Percentiles rank a stretch among this genome's conserved stretches.
Evolutionary conservation across 225 moss, liverwort and hornwort genomes (phyloP).

Genomic region (Polytrichum commune): DNA sequence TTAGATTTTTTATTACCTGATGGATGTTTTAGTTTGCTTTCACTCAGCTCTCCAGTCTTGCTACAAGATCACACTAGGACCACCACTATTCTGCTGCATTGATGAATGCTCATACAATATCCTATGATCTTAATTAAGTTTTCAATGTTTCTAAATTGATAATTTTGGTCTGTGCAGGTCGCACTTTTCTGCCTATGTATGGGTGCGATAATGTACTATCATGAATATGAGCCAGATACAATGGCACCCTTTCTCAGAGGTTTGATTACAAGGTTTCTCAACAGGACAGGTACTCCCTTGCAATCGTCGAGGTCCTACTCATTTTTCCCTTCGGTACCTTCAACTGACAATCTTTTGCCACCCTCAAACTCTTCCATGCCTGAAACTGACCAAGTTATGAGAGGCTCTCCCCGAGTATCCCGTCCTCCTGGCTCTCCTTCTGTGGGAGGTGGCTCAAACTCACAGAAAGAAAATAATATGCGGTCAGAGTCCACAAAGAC

Average conservation of each 20-base stretch:
- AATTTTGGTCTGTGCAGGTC: constrained; percentile 36
- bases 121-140: background rate
- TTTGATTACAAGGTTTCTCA: constrained; percentile 69
- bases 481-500: constrained; percentile 10
- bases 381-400: constrained; percentile 13
- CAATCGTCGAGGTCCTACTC: constrained; percentile 45
- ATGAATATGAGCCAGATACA: constrained; percentile 81
- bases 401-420: constrained; percentile 17
- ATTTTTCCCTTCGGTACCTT: constrained; percentile 35
- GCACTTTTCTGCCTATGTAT: constrained; percentile 84
- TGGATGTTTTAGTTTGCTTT: too few species aligned
- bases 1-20: too few species aligned
- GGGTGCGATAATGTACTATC: constrained; percentile 90
- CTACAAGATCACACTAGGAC: too few species aligned
- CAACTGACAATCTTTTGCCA: constrained; percentile 15
- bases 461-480: background rate
- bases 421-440: constrained; percentile 26
- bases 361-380: constrained; percentile 7
- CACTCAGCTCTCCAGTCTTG: too few species aligned
- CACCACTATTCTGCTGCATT: too few species aligned
- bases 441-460: constrained; percentile 5
- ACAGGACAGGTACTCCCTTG: constrained; percentile 73
- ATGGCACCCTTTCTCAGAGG: constrained; percentile 91
- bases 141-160: background rate
- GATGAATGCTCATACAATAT: background rate